Evolutionary conservation across 371 early-diverging fungal genomes (phyloP), one percentile per base, ranked within the genome.

Genomic region (Coemansia sp.): DNA sequence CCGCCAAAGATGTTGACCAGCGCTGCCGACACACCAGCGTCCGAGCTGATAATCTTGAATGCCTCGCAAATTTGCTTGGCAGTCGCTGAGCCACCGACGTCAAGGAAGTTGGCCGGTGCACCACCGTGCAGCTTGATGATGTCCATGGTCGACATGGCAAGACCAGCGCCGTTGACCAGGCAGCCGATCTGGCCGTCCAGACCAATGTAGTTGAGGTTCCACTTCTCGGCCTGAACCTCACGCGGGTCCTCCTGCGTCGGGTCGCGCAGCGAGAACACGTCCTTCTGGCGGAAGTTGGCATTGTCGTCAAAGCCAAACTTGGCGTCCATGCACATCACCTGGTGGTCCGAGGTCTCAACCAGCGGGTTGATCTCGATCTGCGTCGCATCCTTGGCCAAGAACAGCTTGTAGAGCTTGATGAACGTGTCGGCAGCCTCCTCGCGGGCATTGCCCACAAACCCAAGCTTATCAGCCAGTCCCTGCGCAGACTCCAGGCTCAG

Each of bases 61-160:
- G 99, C 99, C 80, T 95, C 97, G 62, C 93, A 92, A 71, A 99
- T 95, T 84, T 95, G 94, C 70, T 95, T 88, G 63, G 94, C 91
- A 39, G 92, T 93, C 67, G 99, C 95, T 78, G 93, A 89, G 76
- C 99, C 99, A 74, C 99, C 99, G 69, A 98, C 97, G 81, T 98
- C 98, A 78, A 98, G 89, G 84, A 98, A 98, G 90, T 98, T 98
- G 77, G 97, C 99, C n/a, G 99, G 99, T 79, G 93, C 95, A 56
- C 98, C 98, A 71, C 98, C 99, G 84, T 97, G 88, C 61, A 98
- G 88, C 85, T 97, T 97, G 83, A 97, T 95, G 78, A 98, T 95
- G 85, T 98, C 99, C 98, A 97, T 95, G 63, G 99, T 98, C 60
- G 98, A 93, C 99, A 97, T 98, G 81, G 98, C 99, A 61, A 98